These are phyloP conservation scores for Chaetothyriales sp. DNA, from an alignment of 2,329 filamentous ascomycete genomes.

Conservation along the genomic window DNA sequence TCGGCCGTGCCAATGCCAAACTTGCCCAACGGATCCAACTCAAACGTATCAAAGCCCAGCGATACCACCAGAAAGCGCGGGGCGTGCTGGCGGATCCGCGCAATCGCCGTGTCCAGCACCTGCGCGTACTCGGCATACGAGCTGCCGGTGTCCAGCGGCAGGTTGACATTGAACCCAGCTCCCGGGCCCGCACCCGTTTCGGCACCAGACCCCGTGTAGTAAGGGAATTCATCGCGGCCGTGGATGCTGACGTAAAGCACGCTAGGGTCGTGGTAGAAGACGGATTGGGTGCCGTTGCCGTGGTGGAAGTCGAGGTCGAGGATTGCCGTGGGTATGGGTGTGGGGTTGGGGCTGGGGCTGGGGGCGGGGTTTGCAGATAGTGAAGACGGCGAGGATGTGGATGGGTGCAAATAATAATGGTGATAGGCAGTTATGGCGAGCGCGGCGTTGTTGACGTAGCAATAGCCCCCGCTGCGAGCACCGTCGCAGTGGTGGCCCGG, in stretches of 20 bases:
- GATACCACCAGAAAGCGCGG: slow-evolving; percentile 15
- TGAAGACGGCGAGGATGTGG: not conserved
- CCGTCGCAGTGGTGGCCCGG: slow-evolving; percentile 18
- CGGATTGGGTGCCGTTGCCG: slow-evolving; percentile 17
- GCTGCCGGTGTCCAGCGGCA: slow-evolving; percentile 12
- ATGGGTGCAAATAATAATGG: slow-evolving; percentile 2
- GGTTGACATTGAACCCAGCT: slow-evolving; percentile 13
- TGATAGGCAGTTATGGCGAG: slow-evolving; percentile 11
- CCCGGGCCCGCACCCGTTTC: slow-evolving; percentile 9
- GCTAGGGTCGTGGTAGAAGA: slow-evolving; percentile 19
- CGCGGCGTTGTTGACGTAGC: slow-evolving; percentile 18
- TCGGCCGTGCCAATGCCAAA: slow-evolving; percentile 16
- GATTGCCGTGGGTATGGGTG: slow-evolving; percentile 3
- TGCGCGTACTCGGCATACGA: slow-evolving; percentile 11
- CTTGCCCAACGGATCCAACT: slow-evolving; percentile 14
- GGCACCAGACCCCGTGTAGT: slow-evolving; percentile 14
- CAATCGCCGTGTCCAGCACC: slow-evolving; percentile 9
- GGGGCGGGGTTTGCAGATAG: not conserved
- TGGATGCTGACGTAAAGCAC: slow-evolving; percentile 23
- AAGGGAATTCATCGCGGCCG: slow-evolving; percentile 23
- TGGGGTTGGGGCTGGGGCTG: not conserved
- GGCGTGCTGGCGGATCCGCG: slow-evolving; percentile 6
- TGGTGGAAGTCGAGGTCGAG: slow-evolving; percentile 18
- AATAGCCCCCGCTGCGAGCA: slow-evolving; percentile 15
- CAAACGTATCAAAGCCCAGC: slow-evolving; percentile 17